Evolutionary conservation across 345 rosid genomes (phyloP).

Genomic region (Nephelium lappaceum): DNA sequence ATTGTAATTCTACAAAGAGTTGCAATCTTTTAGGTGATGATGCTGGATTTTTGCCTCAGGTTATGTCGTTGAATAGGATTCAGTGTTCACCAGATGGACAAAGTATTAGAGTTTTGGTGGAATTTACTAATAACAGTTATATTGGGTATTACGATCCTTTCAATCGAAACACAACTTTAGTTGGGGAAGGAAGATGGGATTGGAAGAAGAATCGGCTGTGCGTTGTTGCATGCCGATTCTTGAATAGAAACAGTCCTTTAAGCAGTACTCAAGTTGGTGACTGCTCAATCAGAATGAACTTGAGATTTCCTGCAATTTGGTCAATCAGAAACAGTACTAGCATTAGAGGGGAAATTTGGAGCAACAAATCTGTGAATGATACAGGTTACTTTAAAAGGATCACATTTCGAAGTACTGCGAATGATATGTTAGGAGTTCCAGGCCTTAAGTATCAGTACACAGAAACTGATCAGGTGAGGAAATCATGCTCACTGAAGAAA

Average conservation of each 20-base stretch:
- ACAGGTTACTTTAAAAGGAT: constrained; percentile 27
- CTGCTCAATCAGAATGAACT: constrained; percentile 34
- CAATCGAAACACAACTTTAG: constrained; percentile 26
- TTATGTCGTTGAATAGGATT: constrained; percentile 24
- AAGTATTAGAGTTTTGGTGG: constrained; percentile 27
- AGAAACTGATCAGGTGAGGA: constrained; percentile 14
- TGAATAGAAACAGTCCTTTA: constrained; percentile 3
- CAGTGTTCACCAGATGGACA: constrained; percentile 29
- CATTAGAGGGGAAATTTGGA: constrained; percentile 33
- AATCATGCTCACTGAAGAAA: constrained; percentile 16
- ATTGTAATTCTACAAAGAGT: constrained; percentile 17
- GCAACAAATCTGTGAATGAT: constrained; percentile 13
- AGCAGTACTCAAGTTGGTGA: constrained; percentile 25
- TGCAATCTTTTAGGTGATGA: constrained; percentile 29
- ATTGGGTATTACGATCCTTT: constrained; percentile 5
- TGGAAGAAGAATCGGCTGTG: constrained; percentile 24
- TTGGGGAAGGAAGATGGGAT: constrained; percentile 44
- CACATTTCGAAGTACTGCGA: background rate
- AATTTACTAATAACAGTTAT: constrained; percentile 21
- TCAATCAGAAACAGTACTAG: constrained; percentile 25
- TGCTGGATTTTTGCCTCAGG: constrained; percentile 24
- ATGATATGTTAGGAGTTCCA: background rate
- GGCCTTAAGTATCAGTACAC: constrained; percentile 38
- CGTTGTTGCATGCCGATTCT: constrained; percentile 35
- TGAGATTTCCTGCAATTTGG: constrained; percentile 42